A percentile compares a stretch with the other conserved stretches of the same genome.
Evolutionary conservation across 1,284 basidiomycete genomes (phyloP).

Genomic region (Stygiomarasmius scandens): DNA sequence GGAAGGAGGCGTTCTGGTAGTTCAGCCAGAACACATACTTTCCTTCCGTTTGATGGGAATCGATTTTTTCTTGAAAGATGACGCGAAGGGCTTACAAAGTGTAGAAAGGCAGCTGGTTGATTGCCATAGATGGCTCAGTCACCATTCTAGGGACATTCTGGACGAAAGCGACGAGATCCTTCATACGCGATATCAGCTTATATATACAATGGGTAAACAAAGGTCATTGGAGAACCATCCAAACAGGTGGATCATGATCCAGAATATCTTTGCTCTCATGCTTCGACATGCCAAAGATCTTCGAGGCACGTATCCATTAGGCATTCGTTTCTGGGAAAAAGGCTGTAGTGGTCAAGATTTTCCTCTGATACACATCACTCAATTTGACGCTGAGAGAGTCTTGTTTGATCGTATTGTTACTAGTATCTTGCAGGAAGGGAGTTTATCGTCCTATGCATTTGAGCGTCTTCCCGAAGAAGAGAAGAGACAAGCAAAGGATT

Average conservation of each 20-base stretch:
- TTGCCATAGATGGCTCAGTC: slow-evolving; percentile 8
- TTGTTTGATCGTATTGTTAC: slow-evolving; percentile 26
- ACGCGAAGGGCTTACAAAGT: too few relatives aligned
- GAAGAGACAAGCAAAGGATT: background rate
- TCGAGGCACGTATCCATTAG: slow-evolving; percentile 15
- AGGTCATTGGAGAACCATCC: slow-evolving; percentile 43
- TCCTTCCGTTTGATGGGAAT: slow-evolving; percentile 50
- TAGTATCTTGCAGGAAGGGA: slow-evolving; percentile 27
- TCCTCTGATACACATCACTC: background rate
- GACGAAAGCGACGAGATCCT: slow-evolving; percentile 20
- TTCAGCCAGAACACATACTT: slow-evolving; percentile 56
- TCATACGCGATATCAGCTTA: slow-evolving; percentile 12
- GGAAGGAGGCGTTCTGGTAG: slow-evolving; percentile 44
- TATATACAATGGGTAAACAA: slow-evolving; percentile 36
- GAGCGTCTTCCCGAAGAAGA: background rate
- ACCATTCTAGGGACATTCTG: slow-evolving; percentile 12
- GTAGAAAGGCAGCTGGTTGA: slow-evolving; percentile 9
- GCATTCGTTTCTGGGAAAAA: slow-evolving; percentile 20
- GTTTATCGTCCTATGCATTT: slow-evolving; percentile 14
- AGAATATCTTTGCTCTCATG: slow-evolving; percentile 40
- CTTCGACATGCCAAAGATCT: slow-evolving; percentile 19
- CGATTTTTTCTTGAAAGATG: slow-evolving; percentile 23
- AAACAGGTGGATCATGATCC: slow-evolving; percentile 47
- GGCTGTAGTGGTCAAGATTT: background rate
- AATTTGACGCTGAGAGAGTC: background rate